Percentiles rank a stretch among this genome's conserved stretches.
Evolutionary conservation across 129 eudicot genomes (phyloP).

Genomic region (Pseudognaphalium luteoalbum): DNA sequence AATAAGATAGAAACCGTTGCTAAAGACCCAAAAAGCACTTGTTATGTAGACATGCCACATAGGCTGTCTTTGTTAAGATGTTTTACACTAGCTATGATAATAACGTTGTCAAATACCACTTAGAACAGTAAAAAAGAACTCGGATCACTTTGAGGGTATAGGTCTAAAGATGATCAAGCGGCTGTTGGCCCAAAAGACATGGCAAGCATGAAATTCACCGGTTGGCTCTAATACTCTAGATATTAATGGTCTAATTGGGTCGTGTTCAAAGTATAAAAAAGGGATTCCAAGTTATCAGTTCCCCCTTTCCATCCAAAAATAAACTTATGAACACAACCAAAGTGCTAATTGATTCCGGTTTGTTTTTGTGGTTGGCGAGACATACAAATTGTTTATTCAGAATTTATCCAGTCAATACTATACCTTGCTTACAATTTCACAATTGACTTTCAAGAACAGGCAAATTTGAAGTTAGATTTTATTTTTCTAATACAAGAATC

Average conservation of each 20-base stretch:
- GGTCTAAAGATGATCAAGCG: not conserved
- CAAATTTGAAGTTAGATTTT: no score
- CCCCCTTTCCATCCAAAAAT: no score
- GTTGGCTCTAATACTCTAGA: not conserved
- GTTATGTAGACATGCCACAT: no score
- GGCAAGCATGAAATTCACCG: not conserved
- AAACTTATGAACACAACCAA: no score
- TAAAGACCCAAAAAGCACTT: not conserved
- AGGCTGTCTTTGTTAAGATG: not conserved
- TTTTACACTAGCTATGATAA: not conserved
- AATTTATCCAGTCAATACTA: not conserved
- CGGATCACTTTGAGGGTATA: not conserved
- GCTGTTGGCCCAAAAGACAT: not conserved
- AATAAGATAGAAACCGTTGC: not conserved
- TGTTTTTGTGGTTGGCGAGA: not conserved
- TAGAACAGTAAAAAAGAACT: not conserved
- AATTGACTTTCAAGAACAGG: no score
- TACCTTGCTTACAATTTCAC: no score
- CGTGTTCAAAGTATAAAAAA: not conserved
- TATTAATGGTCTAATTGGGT: not conserved
- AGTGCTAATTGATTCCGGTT: conserved; percentile 3
- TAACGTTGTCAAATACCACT: not conserved
- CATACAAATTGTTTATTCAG: not conserved
- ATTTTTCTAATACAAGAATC: no score
- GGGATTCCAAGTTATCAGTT: not conserved